Evolutionary conservation across 176 grass and related monocot species (phyloP), one percentile per base, ranked within the genome.

Genomic region (Canna indica): DNA sequence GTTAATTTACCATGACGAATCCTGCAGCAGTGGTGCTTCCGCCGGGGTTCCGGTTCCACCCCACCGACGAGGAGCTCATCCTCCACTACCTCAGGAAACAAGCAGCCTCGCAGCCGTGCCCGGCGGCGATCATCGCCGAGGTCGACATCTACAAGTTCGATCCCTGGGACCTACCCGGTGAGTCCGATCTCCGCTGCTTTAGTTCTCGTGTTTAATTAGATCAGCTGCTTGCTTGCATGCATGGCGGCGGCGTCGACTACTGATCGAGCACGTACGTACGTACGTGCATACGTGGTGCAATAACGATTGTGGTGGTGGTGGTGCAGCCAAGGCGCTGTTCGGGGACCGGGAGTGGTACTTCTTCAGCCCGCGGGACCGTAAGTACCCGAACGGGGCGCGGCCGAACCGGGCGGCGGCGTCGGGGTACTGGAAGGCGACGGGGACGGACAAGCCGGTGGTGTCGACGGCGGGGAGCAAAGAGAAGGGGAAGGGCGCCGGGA

Each of bases 121-220:
- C 82, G 0, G 82, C 80, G 18, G 71, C 73, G 0, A 84, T 91
- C 83, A 77, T 97, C 60, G 93, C 88, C 17, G 93, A 92, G 82
- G 88, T 92, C 78, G 81, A 97, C 76, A 91, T 97, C 74, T 91
- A 97, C 83, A 85, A 83, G 65, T 92, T 76, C 70, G 83, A 92
- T 73, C 93, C 93, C 5, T 91, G 93, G 88, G 79, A 97, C 0
- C 88, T 97, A 22, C 93, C 86, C 32, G 87, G 93, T 91, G 81
- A 44, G 41, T 12, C 8, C 35, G 24, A 1, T 29, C 45, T 58
- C 46, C 27, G 5, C 35, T 9, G 15, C 5, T 7, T 58, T 44
- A 24, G 13, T 44, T 44, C 41, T 38, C 36, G 36, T 38, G 36
- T 38, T 38, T n/a, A 44, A 11, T 3, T 38, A 38, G 7, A 44